Conservation (phyloP, 2,329 filamentous ascomycete genomes). For the Podosphaera xanthii region DNA sequence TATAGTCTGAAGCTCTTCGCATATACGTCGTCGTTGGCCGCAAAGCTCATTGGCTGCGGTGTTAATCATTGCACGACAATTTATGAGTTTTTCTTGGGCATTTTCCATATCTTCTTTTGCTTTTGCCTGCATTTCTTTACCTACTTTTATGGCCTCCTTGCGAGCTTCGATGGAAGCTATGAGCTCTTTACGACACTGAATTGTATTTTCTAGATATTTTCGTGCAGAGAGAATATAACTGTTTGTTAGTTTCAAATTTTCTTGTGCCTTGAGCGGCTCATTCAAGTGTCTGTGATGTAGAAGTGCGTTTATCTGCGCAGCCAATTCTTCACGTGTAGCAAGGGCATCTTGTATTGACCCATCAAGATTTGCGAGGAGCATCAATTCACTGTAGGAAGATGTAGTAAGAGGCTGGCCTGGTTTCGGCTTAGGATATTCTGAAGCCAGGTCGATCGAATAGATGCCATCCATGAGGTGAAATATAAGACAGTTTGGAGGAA, state of each 20-base stretch:
- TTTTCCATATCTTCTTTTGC: constrained; percentile 37
- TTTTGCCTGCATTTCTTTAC: constrained; percentile 33
- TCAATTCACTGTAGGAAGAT: constrained; percentile 69
- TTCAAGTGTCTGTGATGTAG: constrained; percentile 22
- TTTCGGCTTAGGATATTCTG: constrained; percentile 23
- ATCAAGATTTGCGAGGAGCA: constrained; percentile 72
- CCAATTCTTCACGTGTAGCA: constrained; percentile 48
- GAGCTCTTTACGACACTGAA: constrained; percentile 43
- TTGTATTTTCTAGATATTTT: constrained; percentile 38
- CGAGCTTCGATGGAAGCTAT: constrained; percentile 40
- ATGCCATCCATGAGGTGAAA: constrained; percentile 74
- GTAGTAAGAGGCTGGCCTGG: constrained; percentile 31
- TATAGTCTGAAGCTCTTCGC: constrained; percentile 56
- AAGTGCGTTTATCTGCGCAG: constrained; percentile 51
- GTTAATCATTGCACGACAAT: constrained; percentile 30
- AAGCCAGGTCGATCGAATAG: constrained; percentile 51
- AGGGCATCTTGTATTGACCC: constrained; percentile 80
- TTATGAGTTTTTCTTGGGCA: constrained; percentile 33
- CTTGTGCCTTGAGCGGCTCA: constrained; percentile 24
- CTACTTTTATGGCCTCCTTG: constrained; percentile 41
- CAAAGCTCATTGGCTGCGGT: constrained; percentile 42
- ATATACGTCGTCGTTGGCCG: constrained; percentile 73
- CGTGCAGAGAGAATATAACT: constrained; percentile 39
- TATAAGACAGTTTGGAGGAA: constrained; percentile 62
- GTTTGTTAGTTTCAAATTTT: constrained; percentile 24